Base-by-base conservation (phyloP, 768 basidiomycete genomes). In the Pisolithus orientalis region DNA sequence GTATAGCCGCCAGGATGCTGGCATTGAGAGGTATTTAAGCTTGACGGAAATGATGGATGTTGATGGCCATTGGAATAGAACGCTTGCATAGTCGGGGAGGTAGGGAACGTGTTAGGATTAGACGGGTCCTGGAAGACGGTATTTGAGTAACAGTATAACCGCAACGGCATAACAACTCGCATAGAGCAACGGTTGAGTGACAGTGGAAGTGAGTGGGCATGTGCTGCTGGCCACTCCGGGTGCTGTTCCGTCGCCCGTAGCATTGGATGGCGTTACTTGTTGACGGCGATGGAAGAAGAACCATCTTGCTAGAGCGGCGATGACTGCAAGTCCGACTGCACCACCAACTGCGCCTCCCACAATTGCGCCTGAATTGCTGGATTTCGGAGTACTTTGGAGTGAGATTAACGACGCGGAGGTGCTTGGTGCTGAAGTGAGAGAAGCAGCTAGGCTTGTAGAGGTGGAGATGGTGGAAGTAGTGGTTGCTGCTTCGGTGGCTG, bases 351-450 rank as follows among this genome's bases (percentile, higher is more conserved):
- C 21, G 17, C 46, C 46, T 32, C 46, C 83, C 2, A 78, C 73
- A 39, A 85, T 84, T 6, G 80, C 80, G 2, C 78, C 83, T 1
- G 77, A 67, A 57, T 79, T 68, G 13, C 57, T 49, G 11, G 13
- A 52, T 25, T 38, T 54, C 47, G 58, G 39, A 39, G 54, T 34
- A 21, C 39, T 11, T 40, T 50, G 25, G 8, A 50, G 27, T 17
- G 62, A 1, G 13, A 27, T 48, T 16, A 16, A 16, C 10, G 44
- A 28, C 6, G 44, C 5, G 4, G 16, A 16, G 14, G 45, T 4
- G n/a, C 16, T n/a, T 8, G 31, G n/a, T 5, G 31, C n/a, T 10
- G 34, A 16, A 5, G 32, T 34, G 8, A 57, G 5, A 25, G 57
- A 46, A 21, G 21, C n/a, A 13, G 31, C 24, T 11, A 7, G 27